These are phyloP conservation scores for Xylariaceae sp. DNA, from an alignment of 2,329 filamentous ascomycete species.

Conservation along the genomic window DNA sequence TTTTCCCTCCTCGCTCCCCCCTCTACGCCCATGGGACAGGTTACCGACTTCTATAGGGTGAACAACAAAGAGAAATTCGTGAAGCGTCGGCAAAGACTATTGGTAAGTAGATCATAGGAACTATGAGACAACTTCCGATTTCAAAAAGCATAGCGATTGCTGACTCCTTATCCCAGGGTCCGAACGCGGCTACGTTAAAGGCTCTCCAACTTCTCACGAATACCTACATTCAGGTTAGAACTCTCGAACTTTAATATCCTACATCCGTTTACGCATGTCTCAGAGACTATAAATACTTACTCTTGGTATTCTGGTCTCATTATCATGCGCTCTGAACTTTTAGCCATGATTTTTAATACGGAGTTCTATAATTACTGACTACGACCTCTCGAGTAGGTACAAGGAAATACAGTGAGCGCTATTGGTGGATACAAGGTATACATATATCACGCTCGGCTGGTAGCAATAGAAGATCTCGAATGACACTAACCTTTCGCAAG, in stretches of 20 bases:
- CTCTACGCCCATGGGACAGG: background rate
- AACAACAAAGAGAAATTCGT: slow-evolving; percentile 94
- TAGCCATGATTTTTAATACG: no score
- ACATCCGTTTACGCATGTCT: no score
- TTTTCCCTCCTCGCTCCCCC: no score
- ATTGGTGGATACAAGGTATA: slow-evolving; percentile 79
- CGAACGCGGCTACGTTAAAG: slow-evolving; percentile 87
- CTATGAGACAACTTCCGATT: background rate
- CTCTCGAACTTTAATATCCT: background rate
- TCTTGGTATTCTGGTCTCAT: no score
- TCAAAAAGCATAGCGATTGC: background rate
- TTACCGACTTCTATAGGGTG: slow-evolving; percentile 77
- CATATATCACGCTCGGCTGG: background rate
- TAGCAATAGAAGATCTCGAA: background rate
- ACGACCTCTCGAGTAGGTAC: slow-evolving; percentile 44
- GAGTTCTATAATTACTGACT: slow-evolving; percentile 8
- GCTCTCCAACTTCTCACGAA: slow-evolving; percentile 76
- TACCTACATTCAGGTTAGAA: slow-evolving; percentile 74
- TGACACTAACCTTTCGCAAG: slow-evolving; percentile 15
- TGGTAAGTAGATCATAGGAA: slow-evolving; percentile 37
- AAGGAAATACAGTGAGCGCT: slow-evolving; percentile 88
- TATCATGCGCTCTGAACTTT: no score
- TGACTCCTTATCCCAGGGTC: slow-evolving; percentile 48
- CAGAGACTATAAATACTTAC: slow-evolving; percentile 1
- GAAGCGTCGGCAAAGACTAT: slow-evolving; percentile 86